phyloP scores from a whole-genome alignment of 257 asterid genomes.

The Solanum lycopersicoides region DNA sequence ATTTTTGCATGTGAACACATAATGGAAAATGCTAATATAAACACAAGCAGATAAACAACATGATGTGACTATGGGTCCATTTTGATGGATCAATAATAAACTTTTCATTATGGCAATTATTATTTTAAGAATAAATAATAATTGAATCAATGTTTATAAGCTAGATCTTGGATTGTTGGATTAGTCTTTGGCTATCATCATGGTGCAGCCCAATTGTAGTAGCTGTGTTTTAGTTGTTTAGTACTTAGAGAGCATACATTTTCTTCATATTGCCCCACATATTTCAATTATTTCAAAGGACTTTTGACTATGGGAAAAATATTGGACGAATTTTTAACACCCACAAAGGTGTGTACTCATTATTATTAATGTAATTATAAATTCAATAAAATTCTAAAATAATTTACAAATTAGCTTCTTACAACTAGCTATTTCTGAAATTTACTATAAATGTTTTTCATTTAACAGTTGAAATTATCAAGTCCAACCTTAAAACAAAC shows the following conservation, averaged over 20 bases:
- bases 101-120: not conserved
- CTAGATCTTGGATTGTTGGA: not conserved
- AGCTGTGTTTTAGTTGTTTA: conserved; percentile 14
- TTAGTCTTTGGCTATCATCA: conserved; percentile 1
- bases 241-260: conserved; percentile 13
- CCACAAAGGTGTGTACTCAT: not conserved
- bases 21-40: conserved; percentile 11
- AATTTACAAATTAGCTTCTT: not conserved
- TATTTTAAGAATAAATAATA: not conserved
- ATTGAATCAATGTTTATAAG: not conserved
- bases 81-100: not conserved
- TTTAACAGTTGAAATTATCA: not conserved
- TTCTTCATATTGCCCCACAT: conserved; percentile 13
- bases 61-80: conserved; percentile 17
- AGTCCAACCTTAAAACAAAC: no score
- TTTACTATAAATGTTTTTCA: not conserved
- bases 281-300: conserved; percentile 20
- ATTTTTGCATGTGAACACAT: conserved; percentile 22
- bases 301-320: conserved; percentile 29
- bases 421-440: not conserved
- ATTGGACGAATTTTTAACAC: not conserved
- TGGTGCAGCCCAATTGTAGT: not conserved
- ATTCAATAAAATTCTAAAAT: not conserved
- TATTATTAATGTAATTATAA: not conserved
- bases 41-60: conserved; percentile 27